Percentiles rank a stretch among this genome's conserved stretches.
phyloP scores from a whole-genome alignment of 2,329 filamentous ascomycete genomes.

The Pseudomassariella vexata region DNA sequence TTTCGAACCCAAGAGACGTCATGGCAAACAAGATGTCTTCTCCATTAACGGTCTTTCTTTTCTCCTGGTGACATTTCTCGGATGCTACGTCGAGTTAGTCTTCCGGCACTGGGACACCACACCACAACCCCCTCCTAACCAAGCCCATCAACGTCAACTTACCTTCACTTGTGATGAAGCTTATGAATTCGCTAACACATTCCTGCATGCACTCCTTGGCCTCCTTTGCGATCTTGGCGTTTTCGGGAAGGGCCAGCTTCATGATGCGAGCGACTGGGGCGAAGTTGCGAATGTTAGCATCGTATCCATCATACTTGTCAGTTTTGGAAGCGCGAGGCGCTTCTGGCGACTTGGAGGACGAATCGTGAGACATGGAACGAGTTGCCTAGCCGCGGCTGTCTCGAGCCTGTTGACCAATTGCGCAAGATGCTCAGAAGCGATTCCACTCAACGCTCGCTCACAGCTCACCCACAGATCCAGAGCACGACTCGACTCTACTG shows the following conservation, averaged over 20 bases:
- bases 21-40: slow-evolving; percentile 98
- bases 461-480: slow-evolving; percentile 21
- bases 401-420: slow-evolving; percentile 34
- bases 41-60: slow-evolving; percentile 97
- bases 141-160: slow-evolving; percentile 27
- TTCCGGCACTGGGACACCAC: no score
- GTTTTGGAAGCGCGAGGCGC: slow-evolving; percentile 39
- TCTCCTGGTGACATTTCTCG: slow-evolving; percentile 98
- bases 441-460: slow-evolving; percentile 32
- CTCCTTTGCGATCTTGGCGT: slow-evolving; percentile 98
- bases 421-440: slow-evolving; percentile 33
- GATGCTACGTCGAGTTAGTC: slow-evolving; percentile 59
- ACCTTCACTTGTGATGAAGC: slow-evolving; percentile 99
- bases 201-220: slow-evolving; percentile 99
- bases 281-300: slow-evolving; percentile 94
- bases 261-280: slow-evolving; percentile 97
- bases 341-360: slow-evolving; percentile 45
- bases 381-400: slow-evolving; percentile 27
- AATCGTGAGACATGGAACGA: slow-evolving; percentile 55
- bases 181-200: slow-evolving; percentile 99
- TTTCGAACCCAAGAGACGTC: slow-evolving; percentile 98
- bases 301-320: slow-evolving; percentile 51
- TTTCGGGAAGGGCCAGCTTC: slow-evolving; percentile 95
- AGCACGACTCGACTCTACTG: slow-evolving; percentile 18
- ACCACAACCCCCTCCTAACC: no score